phyloP scores from a whole-genome alignment of 805 yeast species.

The Candida sithepensis region DNA sequence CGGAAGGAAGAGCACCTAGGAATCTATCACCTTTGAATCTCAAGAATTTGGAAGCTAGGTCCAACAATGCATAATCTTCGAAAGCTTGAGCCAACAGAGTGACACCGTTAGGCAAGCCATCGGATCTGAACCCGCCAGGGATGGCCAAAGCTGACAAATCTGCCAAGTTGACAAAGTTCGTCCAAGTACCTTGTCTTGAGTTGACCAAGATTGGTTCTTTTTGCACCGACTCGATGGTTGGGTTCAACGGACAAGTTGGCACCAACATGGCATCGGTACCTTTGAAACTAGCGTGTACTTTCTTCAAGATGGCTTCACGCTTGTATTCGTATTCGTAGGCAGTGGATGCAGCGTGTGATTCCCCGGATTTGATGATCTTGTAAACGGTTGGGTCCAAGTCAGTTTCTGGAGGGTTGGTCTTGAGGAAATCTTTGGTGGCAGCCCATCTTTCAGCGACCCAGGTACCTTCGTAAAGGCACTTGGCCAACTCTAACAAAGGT shows the following conservation, averaged over 20 bases:
- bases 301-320: slow-evolving; percentile 74
- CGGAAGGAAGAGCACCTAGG: slow-evolving; percentile 42
- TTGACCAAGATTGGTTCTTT: slow-evolving; percentile 79
- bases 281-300: slow-evolving; percentile 49
- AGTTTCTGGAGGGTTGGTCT: slow-evolving; percentile 62
- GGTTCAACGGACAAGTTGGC: slow-evolving; percentile 93
- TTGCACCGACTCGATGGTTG: slow-evolving; percentile 68
- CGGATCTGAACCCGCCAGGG: slow-evolving; percentile 85
- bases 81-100: slow-evolving; percentile 79
- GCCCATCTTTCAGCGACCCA: slow-evolving; percentile 97
- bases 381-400: slow-evolving; percentile 83
- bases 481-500: slow-evolving; percentile 76
- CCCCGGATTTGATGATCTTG: slow-evolving; percentile 74
- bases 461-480: slow-evolving; percentile 92
- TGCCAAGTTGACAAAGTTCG: slow-evolving; percentile 92
- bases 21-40: slow-evolving; percentile 45
- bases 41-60: slow-evolving; percentile 73
- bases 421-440: slow-evolving; percentile 71
- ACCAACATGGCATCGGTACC: slow-evolving; percentile 75
- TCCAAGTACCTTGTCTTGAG: slow-evolving; percentile 96
- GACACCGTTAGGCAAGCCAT: slow-evolving; percentile 88
- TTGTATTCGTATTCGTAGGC: slow-evolving; percentile 83
- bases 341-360: slow-evolving; percentile 73
- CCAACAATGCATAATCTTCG: slow-evolving; percentile 85
- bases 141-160: slow-evolving; percentile 89